Base-by-base conservation (phyloP, 768 basidiomycete genomes). In the Naganishia randhawae region DNA sequence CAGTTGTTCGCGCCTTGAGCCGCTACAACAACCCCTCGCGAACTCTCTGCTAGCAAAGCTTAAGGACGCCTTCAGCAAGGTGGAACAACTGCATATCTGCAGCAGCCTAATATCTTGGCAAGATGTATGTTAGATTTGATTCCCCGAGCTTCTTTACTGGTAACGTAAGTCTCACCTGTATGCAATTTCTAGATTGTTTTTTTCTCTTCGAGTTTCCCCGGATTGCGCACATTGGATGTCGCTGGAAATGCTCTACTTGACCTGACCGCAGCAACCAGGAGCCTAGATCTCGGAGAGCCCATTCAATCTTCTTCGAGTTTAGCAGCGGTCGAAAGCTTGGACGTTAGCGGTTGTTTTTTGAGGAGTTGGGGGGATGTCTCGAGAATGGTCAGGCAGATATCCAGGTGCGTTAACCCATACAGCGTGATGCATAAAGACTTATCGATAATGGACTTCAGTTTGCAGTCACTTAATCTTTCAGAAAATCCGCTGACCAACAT, bases 21-120 rank as follows among this genome's bases (percentile, higher is more conserved):
- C 61, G 33, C 35, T 66, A 2, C 19, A 42, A 5, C 53, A 50
- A 48, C 32, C 66, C 6, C 53, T 61, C 32, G 41, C 9, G 4
- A 35, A 35, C 5, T 61, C 39, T 25, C 57, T 61, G 8, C 57
- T 39, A 8, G 42, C n/a, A n/a, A n/a, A 33, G 9, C 37, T 67
- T 52, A n/a, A 1, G 16, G 35, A 0, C 14, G 14, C 27, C 54
- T 71, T 52, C 25, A 6, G 11, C 37, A 52, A 31, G 11, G 48
- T 78, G n/a, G 71, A 67, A 10, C 69, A 74, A 52, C 66, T 78
- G 25, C 72, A 75, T 66, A 57, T 76, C 13, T 69, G 73, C 16
- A 33, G 72, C 35, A 69, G 73, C 19, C 32, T 70, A 1, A 25
- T 76, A 7, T 55, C 68, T 7, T 77, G 76, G 76, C 55, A 66